Evolutionary conservation across 805 yeast species (phyloP).

Genomic region (Diddensiella transvaalensis): DNA sequence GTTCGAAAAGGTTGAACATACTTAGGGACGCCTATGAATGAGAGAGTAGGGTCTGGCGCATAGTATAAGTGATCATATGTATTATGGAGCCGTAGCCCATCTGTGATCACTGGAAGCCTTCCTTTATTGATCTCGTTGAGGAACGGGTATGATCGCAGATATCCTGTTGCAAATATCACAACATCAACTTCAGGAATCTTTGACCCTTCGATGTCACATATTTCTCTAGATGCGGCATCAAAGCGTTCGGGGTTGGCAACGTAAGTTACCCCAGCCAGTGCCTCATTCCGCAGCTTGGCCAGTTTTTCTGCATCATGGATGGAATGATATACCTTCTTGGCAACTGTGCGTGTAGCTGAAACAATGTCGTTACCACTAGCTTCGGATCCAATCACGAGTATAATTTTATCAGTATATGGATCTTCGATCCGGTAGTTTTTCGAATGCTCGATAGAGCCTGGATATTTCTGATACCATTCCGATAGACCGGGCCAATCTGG

Average conservation of each 20-base stretch:
- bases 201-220: slow-evolving; percentile 26
- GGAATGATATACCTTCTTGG: slow-evolving; percentile 46
- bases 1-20: slow-evolving; percentile 12
- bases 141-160: slow-evolving; percentile 62
- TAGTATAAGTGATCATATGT: slow-evolving; percentile 60
- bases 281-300: slow-evolving; percentile 15
- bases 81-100: slow-evolving; percentile 48
- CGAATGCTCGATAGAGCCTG: slow-evolving; percentile 53
- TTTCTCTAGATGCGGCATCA: slow-evolving; percentile 12
- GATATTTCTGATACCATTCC: slow-evolving; percentile 43
- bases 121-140: slow-evolving; percentile 36
- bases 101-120: slow-evolving; percentile 39
- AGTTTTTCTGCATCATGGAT: slow-evolving; percentile 35
- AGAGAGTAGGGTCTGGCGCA: slow-evolving; percentile 58
- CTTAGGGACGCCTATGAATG: slow-evolving; percentile 54
- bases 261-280: slow-evolving; percentile 42
- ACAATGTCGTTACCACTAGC: slow-evolving; percentile 77
- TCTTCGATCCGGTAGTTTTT: slow-evolving; percentile 50
- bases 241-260: slow-evolving; percentile 43
- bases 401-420: slow-evolving; percentile 42
- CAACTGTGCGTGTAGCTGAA: slow-evolving; percentile 26
- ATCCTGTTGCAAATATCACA: slow-evolving; percentile 73
- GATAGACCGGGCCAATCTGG: slow-evolving; percentile 55
- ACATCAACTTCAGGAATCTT: slow-evolving; percentile 47
- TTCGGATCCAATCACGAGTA: slow-evolving; percentile 69